Evolutionary conservation across 2,329 filamentous ascomycete species (phyloP), one percentile per base, ranked within the genome.

Genomic region (Sclerotinia minor): DNA sequence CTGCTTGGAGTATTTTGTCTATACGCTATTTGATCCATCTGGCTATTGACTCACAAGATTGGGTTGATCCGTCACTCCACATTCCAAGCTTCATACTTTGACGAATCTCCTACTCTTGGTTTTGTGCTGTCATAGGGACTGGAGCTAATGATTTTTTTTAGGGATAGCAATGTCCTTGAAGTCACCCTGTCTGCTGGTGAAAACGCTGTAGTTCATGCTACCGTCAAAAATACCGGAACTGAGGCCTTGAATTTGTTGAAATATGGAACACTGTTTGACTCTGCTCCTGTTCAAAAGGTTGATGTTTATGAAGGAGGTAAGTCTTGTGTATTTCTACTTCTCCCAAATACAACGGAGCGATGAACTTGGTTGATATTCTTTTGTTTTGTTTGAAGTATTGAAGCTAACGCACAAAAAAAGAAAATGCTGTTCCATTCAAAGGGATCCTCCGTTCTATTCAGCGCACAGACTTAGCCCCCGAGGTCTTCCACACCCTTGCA

Each of bases 271-370:
- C 77, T 82, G 70, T 72, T 81, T 24, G 79, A 80, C 52, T 73
- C 77, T 65, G 73, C 76, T 17, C 79, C 80, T 2, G 78, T 81
- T n/a, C 75, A 81, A 71, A 81, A 81, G 71, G 73, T 81, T 35
- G 69, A 72, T 38, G 72, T 81, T 26, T 78, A 76, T 53, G 69
- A 67, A 58, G 73, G 74, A 38, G 73, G 76, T 76, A 76, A 29
- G 61, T 61, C 24, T 35, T 6, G 3, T 41, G 78, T 82, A 63
- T 49, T 24, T 15, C 11, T 41, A 4, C 5, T 24, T 60, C 1
- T 24, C 19, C 26, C 4, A 7, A 38, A 15, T 24, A 17, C 1
- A 32, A 15, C 32, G 17, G 9, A 32, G 7, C 0, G 8, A 32
- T 17, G 13, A 15, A 21, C 29, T 2, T 9, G 3, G 29, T 32